These are phyloP conservation scores for Exophiala aquamarina DNA, from an alignment of 2,329 filamentous ascomycete genomes.

Conservation along the genomic window DNA sequence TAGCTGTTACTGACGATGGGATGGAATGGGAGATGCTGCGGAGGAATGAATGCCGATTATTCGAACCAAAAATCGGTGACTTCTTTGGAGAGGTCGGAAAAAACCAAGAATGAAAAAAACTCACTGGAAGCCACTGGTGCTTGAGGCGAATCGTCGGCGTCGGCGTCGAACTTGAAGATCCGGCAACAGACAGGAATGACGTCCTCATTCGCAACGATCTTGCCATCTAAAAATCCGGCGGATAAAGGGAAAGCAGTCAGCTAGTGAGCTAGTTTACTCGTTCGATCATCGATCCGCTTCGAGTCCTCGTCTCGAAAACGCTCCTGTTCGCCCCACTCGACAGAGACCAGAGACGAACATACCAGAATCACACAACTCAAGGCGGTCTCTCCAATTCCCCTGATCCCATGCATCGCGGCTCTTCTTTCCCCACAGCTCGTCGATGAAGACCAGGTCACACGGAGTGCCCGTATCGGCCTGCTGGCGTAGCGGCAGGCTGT, in stretches of 20 bases:
- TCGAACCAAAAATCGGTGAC: not conserved
- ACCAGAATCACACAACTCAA: slow-evolving; percentile 4
- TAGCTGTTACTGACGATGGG: not conserved
- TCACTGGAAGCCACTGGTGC: no score
- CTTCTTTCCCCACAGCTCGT: slow-evolving; percentile 3
- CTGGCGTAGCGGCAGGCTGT: not conserved
- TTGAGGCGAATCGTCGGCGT: no score
- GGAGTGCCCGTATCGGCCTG: not conserved
- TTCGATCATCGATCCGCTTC: no score
- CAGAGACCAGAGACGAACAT: not conserved
- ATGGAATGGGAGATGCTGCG: no score
- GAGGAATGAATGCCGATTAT: no score
- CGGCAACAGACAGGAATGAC: slow-evolving; percentile 3
- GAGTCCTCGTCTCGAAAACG: no score
- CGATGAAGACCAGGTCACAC: slow-evolving; percentile 8
- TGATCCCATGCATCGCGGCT: slow-evolving; percentile 1
- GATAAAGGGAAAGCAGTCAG: not conserved
- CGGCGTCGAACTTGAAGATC: not conserved
- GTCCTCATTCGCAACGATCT: not conserved
- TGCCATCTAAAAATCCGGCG: not conserved
- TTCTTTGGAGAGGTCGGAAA: not conserved
- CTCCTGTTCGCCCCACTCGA: no score
- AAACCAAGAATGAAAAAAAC: no score
- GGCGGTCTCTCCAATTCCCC: slow-evolving; percentile 2
- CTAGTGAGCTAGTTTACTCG: not conserved